Percentiles rank a stretch among this genome's conserved stretches.
These are phyloP conservation scores for Xylariaceae sp. DNA, from an alignment of 2,329 filamentous ascomycete species.

Conservation along the genomic window DNA sequence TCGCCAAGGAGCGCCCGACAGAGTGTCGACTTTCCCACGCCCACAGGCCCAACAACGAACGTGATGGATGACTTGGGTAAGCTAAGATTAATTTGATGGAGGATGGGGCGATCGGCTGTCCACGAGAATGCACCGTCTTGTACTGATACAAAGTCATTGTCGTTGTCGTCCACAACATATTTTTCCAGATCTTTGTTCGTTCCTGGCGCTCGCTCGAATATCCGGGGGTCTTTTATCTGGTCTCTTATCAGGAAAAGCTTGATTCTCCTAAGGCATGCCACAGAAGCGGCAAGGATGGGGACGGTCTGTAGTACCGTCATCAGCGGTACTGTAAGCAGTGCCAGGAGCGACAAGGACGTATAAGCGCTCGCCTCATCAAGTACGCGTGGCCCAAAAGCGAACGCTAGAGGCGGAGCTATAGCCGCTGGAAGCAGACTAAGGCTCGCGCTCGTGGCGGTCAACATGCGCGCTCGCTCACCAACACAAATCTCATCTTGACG, in stretches of 20 bases:
- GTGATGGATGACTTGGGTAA: background rate
- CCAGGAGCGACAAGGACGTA: slow-evolving; percentile 1
- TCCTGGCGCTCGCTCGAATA: background rate
- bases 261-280: background rate
- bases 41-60: background rate
- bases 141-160: background rate
- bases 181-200: background rate
- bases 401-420: background rate
- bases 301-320: slow-evolving; percentile 3
- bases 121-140: slow-evolving; percentile 1
- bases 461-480: background rate
- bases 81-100: background rate
- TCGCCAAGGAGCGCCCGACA: background rate
- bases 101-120: background rate
- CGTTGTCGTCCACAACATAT: background rate
- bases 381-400: slow-evolving; percentile 2
- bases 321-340: slow-evolving; percentile 2
- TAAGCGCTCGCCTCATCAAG: slow-evolving; percentile 1
- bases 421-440: slow-evolving; percentile 1
- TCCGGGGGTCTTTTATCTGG: background rate
- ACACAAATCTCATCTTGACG: background rate
- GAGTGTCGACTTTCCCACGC: background rate
- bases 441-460: slow-evolving; percentile 2
- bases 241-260: slow-evolving; percentile 1
- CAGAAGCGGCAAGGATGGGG: background rate